Percentiles rank a stretch among this genome's conserved stretches.
phyloP scores from a whole-genome alignment of 1,139 yeast genomes.

The Yamadazyma sp. region DNA sequence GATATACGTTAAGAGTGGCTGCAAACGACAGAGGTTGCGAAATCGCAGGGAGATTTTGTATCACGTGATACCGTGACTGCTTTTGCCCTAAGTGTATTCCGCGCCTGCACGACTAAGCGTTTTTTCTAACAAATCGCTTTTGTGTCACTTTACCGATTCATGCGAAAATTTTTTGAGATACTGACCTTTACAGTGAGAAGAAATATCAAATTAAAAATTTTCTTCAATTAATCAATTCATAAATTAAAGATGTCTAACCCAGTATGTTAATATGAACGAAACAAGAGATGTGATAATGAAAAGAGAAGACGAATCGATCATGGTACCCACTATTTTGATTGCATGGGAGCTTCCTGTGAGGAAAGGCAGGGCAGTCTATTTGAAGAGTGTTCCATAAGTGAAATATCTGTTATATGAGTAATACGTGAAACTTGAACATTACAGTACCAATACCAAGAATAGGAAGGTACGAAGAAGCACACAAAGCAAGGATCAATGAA shows the following conservation, averaged over 20 bases:
- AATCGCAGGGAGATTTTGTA: too few species aligned
- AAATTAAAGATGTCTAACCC: constrained; percentile 20
- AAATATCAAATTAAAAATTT: constrained; percentile 13
- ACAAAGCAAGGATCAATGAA: too few species aligned
- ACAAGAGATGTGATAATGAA: not conserved
- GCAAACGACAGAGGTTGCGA: not conserved
- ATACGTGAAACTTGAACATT: too few species aligned
- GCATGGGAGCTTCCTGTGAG: too few species aligned
- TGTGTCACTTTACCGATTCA: constrained; percentile 12
- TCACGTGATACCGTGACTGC: constrained; percentile 19
- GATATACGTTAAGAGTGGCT: not conserved
- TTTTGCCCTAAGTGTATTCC: constrained; percentile 7
- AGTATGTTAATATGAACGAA: constrained; percentile 14
- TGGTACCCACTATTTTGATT: not conserved
- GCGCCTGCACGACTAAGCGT: constrained; percentile 8
- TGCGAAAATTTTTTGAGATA: constrained; percentile 15
- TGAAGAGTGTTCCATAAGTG: not conserved
- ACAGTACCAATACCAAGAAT: too few species aligned
- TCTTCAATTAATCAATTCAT: constrained; percentile 15
- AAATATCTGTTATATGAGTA: too few species aligned
- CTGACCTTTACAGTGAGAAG: constrained; percentile 13
- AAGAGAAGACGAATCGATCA: not conserved
- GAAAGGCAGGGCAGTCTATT: too few species aligned
- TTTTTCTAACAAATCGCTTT: constrained; percentile 6
- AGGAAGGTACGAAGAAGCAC: too few species aligned